These are phyloP conservation scores for Spathaspora boniae DNA, from an alignment of 805 yeast species.

Conservation along the genomic window DNA sequence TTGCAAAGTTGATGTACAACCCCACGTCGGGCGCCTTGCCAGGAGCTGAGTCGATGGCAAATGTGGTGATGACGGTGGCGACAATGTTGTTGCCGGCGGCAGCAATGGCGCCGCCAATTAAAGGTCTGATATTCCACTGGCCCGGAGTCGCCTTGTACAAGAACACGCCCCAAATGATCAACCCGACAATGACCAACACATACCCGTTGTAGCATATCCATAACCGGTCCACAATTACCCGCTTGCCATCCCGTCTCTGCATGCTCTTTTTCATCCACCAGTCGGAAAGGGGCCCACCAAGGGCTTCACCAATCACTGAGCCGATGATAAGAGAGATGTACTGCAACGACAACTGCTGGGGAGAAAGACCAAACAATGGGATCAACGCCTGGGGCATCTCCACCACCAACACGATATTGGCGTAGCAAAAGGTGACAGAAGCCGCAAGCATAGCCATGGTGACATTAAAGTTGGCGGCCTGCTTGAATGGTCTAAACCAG, in stretches of 20 bases:
- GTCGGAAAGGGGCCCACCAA: slow-evolving; percentile 21
- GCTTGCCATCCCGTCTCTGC: slow-evolving; percentile 4
- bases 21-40: slow-evolving; percentile 16
- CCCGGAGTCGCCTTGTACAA: slow-evolving; percentile 10
- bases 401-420: slow-evolving; percentile 18
- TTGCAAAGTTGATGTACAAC: slow-evolving; percentile 15
- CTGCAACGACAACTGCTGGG: slow-evolving; percentile 21
- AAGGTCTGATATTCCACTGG: slow-evolving; percentile 18
- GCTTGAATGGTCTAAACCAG: slow-evolving; percentile 9
- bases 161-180: slow-evolving; percentile 19
- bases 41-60: slow-evolving; percentile 16
- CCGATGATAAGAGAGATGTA: slow-evolving; percentile 19
- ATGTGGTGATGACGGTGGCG: slow-evolving; percentile 19
- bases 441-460: slow-evolving; percentile 13
- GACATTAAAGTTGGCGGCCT: slow-evolving; percentile 8
- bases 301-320: slow-evolving; percentile 18
- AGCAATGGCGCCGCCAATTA: slow-evolving; percentile 20
- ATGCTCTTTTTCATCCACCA: slow-evolving; percentile 16
- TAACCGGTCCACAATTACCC: slow-evolving; percentile 12
- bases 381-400: slow-evolving; percentile 19
- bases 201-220: slow-evolving; percentile 20
- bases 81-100: slow-evolving; percentile 20
- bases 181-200: slow-evolving; percentile 15
- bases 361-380: slow-evolving; percentile 13
- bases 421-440: slow-evolving; percentile 17